These are phyloP conservation scores for Eucalyptus erythrocorys DNA, from an alignment of 345 rosid species.

Conservation along the genomic window DNA sequence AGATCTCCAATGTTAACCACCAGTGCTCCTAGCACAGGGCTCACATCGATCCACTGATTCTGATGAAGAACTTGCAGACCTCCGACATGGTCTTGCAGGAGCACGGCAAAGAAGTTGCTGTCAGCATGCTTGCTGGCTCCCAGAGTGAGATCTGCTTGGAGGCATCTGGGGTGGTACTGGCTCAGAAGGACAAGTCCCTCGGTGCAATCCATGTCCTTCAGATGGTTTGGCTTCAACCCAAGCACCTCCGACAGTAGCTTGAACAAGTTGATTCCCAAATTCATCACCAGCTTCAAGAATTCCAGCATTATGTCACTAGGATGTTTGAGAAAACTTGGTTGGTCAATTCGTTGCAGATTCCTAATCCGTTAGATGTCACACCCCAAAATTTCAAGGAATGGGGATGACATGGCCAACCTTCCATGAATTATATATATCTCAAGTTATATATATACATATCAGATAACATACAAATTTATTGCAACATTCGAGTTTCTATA, in stretches of 20 bases:
- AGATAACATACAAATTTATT: too few relatives aligned
- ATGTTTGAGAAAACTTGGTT: neutral
- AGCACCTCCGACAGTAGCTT: constrained; percentile 28
- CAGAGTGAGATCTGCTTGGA: constrained; percentile 14
- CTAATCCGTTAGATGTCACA: too few relatives aligned
- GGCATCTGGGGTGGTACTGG: constrained; percentile 30
- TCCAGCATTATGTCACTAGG: constrained; percentile 8
- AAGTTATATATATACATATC: too few relatives aligned
- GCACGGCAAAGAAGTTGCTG: constrained; percentile 4
- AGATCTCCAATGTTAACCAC: constrained; percentile 13
- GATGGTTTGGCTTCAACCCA: constrained; percentile 3
- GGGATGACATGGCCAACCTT: too few relatives aligned
- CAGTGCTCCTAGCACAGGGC: neutral
- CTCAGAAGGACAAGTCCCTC: constrained; percentile 1
- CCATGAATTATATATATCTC: too few relatives aligned
- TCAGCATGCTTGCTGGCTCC: constrained; percentile 16
- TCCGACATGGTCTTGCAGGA: constrained; percentile 18
- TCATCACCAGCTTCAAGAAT: neutral
- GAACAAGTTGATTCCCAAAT: neutral
- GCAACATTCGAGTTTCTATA: too few relatives aligned
- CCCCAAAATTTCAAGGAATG: too few relatives aligned
- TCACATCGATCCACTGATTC: constrained; percentile 16
- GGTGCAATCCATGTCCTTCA: constrained; percentile 5
- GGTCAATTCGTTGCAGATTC: neutral
- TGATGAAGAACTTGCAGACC: constrained; percentile 20